Base-by-base conservation (phyloP, 768 basidiomycete genomes). In the Rhodotorula kratochvilovae region DNA sequence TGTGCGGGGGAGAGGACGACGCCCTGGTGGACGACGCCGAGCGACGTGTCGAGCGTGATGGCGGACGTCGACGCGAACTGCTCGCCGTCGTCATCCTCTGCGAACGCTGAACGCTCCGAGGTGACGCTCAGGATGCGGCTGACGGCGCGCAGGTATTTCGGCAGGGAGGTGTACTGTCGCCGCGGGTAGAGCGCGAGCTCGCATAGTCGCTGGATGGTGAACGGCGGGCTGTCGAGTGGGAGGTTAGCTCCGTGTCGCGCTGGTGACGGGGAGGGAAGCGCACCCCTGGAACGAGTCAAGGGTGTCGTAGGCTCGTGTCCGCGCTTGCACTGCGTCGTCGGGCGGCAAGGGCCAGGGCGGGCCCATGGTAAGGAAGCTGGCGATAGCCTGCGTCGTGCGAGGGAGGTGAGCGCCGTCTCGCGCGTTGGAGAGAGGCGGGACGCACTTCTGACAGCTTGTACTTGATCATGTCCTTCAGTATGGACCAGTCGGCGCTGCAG, bases 121-220 rank as follows among this genome's bases (percentile, higher is more conserved):
- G 92, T 92, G 61, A 95, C 91, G 31, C 90, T 87, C 31, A 91
- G 82, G 21, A 89, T 83, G 78, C 88, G 89, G 77, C 92, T 90
- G 21, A 94, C 82, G 4, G 92, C 92, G 5, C 92, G 89, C 50
- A 92, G 85, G 79, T 92, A 94, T 81, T 94, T 95, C 55, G 91
- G 90, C 25, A 90, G 82, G 39, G 86, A 85, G 56, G 83, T 87
- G 84, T 94, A 93, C 75, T 91, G 85, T 57, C 84, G 82, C 73
- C 83, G 84, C 10, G 91, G 91, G 53, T 84, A 80, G 21, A 89
- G 75, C 73, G 88, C 87, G 35, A 95, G 86, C 78, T 94, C 92
- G 78, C 90, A 90, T 21, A 93, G 82, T 55, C 92, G 87, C 80
- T 95, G 92, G 65, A 94, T 89, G 16, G 92, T 93, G 79, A 94